These are phyloP conservation scores for Stellera chamaejasme DNA, from an alignment of 345 rosid species.

Conservation along the genomic window DNA sequence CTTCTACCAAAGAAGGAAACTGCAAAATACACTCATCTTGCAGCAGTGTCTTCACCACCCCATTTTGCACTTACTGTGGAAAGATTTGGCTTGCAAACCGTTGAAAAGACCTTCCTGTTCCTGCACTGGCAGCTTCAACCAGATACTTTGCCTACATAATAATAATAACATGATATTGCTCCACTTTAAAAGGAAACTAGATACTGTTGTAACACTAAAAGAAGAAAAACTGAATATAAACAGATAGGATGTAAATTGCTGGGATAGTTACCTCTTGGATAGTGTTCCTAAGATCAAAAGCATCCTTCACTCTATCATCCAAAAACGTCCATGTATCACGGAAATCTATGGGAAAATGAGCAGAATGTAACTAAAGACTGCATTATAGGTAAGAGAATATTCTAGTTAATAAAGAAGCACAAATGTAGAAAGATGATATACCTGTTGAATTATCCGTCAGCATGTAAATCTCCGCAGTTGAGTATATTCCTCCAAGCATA, in stretches of 20 bases:
- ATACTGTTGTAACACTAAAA: background rate
- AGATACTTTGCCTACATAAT: slow-evolving; percentile 69
- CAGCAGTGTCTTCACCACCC: background rate
- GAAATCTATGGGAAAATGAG: slow-evolving; percentile 36
- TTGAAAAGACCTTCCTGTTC: slow-evolving; percentile 80
- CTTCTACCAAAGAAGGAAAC: too few species aligned
- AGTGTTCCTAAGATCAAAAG: slow-evolving; percentile 78
- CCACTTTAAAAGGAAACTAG: slow-evolving; percentile 3
- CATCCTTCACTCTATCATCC: slow-evolving; percentile 79
- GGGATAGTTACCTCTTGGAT: slow-evolving; percentile 67
- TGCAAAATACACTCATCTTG: too few species aligned
- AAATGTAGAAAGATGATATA: slow-evolving; percentile 15
- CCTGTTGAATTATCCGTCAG: slow-evolving; percentile 88
- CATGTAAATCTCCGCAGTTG: slow-evolving; percentile 93
- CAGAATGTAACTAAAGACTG: background rate
- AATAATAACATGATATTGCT: background rate
- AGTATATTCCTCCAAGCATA: slow-evolving; percentile 87
- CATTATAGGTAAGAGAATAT: slow-evolving; percentile 7
- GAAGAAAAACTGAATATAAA: background rate
- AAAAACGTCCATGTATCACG: slow-evolving; percentile 75
- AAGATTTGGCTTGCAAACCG: slow-evolving; percentile 56
- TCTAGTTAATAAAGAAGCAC: slow-evolving; percentile 1
- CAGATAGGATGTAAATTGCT: background rate
- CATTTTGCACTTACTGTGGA: slow-evolving; percentile 17
- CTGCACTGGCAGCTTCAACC: slow-evolving; percentile 84